A percentile compares a stretch with the other conserved stretches of the same genome.
Conservation (phyloP, 495 filamentous ascomycete genomes). For the Daldinia childiae region DNA sequence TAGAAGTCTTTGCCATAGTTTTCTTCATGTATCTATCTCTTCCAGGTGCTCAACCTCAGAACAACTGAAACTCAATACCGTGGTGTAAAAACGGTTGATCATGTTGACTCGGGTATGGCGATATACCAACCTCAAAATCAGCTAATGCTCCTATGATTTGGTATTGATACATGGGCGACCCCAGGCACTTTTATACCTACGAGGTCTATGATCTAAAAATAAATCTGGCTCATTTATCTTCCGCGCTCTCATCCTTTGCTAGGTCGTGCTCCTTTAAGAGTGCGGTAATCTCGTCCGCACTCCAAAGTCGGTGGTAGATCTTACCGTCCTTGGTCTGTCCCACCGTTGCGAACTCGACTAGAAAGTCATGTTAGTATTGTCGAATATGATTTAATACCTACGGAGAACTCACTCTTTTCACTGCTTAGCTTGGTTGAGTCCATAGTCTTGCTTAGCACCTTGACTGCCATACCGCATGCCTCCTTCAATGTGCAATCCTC, state of each 20-base stretch:
- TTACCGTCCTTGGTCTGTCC: slow-evolving; percentile 93
- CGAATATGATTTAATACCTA: slow-evolving; percentile 17
- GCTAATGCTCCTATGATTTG: slow-evolving; percentile 19
- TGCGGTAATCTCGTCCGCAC: slow-evolving; percentile 93
- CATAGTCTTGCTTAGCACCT: slow-evolving; percentile 99
- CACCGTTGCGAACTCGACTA: slow-evolving; percentile 98
- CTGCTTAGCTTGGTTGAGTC: slow-evolving; percentile 98
- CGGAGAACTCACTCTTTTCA: slow-evolving; percentile 82
- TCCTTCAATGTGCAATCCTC: slow-evolving; percentile 95
- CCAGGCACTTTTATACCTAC: slow-evolving; percentile 9
- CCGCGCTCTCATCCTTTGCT: slow-evolving; percentile 84
- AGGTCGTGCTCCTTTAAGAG: slow-evolving; percentile 94
- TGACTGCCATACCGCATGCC: slow-evolving; percentile 96
- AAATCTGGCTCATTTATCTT: slow-evolving; percentile 60
- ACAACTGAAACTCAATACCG: background rate
- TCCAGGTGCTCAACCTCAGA: background rate
- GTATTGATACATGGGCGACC: slow-evolving; percentile 36
- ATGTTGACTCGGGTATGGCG: background rate
- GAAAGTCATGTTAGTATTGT: slow-evolving; percentile 46
- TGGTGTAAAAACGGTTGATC: background rate
- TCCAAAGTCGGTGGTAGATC: slow-evolving; percentile 98
- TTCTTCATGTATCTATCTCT: background rate
- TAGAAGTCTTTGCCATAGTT: background rate
- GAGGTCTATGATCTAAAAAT: slow-evolving; percentile 12
- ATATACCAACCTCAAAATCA: background rate